Evolutionary conservation across 2,329 filamentous ascomycete species (phyloP).

Genomic region (Penicillium brasilianum): DNA sequence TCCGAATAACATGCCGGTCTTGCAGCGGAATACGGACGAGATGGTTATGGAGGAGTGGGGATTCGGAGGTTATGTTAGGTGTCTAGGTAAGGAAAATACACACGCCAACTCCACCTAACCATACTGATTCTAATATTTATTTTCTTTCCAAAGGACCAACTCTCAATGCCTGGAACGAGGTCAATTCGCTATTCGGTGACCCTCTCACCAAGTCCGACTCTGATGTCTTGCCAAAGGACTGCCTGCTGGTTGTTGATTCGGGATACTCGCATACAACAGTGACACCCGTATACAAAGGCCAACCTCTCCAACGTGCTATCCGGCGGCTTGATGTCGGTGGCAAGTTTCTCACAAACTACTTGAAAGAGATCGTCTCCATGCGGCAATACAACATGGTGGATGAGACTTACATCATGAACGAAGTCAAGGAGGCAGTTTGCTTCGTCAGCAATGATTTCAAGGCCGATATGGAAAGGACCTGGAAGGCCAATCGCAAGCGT

Average conservation of each 20-base stretch:
- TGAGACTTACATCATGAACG: slow-evolving; percentile 90
- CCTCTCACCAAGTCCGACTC: slow-evolving; percentile 51
- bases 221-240: slow-evolving; percentile 67
- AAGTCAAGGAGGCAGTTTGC: slow-evolving; percentile 90
- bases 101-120: too few species aligned
- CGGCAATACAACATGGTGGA: slow-evolving; percentile 96
- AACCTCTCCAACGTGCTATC: slow-evolving; percentile 78
- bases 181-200: slow-evolving; percentile 71
- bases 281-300: slow-evolving; percentile 81
- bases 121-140: too few species aligned
- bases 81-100: slow-evolving; percentile 59
- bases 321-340: slow-evolving; percentile 88
- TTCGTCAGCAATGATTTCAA: slow-evolving; percentile 81
- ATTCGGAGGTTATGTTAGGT: slow-evolving; percentile 83
- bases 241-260: slow-evolving; percentile 85
- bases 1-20: slow-evolving; percentile 76
- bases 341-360: slow-evolving; percentile 89
- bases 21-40: slow-evolving; percentile 92
- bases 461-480: slow-evolving; percentile 77
- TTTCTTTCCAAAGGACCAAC: slow-evolving; percentile 60
- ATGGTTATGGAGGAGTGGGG: slow-evolving; percentile 98
- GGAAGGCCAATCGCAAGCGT: slow-evolving; percentile 71
- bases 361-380: slow-evolving; percentile 86
- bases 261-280: slow-evolving; percentile 93
- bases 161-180: slow-evolving; percentile 82